These are phyloP conservation scores for Entomortierella lignicola DNA, from an alignment of 192 early-diverging fungal genomes.

Conservation along the genomic window DNA sequence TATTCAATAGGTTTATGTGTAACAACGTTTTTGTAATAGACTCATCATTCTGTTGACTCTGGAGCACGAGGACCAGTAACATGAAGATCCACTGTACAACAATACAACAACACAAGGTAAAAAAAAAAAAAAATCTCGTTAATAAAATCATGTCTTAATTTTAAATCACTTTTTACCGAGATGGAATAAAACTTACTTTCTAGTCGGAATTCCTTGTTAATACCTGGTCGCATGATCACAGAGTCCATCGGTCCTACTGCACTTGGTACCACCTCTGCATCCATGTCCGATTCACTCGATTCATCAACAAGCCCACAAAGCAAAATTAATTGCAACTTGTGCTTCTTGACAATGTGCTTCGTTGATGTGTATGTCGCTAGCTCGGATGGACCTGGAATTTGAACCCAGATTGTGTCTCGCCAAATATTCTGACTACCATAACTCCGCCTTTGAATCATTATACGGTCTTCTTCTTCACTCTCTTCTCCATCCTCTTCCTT, in stretches of 20 bases:
- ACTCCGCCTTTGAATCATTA: not conserved
- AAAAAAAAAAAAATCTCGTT: not conserved
- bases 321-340: constrained; percentile 34
- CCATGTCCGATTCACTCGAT: not conserved
- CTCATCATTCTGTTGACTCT: not conserved
- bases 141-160: not conserved
- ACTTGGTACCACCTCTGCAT: not conserved
- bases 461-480: not conserved
- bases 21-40: no score
- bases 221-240: constrained; percentile 4
- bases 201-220: constrained; percentile 47
- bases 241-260: not conserved
- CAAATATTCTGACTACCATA: constrained; percentile 17
- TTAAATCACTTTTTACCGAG: not conserved
- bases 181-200: constrained; percentile 58
- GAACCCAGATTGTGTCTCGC: constrained; percentile 32
- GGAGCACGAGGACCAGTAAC: constrained; percentile 44
- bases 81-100: constrained; percentile 35
- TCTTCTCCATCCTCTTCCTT: not conserved
- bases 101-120: not conserved
- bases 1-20: no score
- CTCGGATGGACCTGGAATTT: constrained; percentile 29
- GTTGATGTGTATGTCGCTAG: constrained; percentile 36
- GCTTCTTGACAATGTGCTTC: constrained; percentile 33
- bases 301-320: constrained; percentile 19